phyloP scores from a whole-genome alignment of 257 asterid genomes.

The Solanum bulbocastanum region DNA sequence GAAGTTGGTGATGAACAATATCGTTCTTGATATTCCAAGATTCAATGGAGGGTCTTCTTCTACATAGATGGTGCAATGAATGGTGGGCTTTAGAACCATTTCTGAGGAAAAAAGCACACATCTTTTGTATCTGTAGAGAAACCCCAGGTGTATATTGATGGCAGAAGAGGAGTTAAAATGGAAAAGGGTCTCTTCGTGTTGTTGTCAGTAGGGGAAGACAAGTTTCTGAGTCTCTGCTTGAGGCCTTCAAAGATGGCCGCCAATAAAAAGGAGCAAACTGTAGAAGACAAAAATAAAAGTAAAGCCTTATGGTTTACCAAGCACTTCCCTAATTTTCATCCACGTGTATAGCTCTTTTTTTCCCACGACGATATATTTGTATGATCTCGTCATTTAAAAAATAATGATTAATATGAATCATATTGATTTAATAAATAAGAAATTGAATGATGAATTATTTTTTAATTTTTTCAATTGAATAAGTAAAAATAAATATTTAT shows the following conservation, averaged over 20 bases:
- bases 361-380: too few relatives aligned
- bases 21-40: conserved; percentile 4
- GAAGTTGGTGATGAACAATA: conserved; percentile 9
- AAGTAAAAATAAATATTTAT: too few relatives aligned
- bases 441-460: too few relatives aligned
- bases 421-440: too few relatives aligned
- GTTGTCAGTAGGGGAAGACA: not conserved
- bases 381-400: not conserved
- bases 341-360: not conserved
- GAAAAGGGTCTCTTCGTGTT: not conserved
- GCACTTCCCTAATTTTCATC: not conserved
- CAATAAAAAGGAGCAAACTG: not conserved
- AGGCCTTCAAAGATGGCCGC: not conserved
- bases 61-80: not conserved
- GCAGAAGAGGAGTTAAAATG: not conserved
- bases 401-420: too few relatives aligned
- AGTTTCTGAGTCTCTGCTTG: not conserved
- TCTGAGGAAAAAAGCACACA: not conserved
- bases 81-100: not conserved
- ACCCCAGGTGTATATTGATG: not conserved
- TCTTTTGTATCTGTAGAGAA: not conserved
- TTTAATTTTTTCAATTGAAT: too few relatives aligned
- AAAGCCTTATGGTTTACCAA: not conserved
- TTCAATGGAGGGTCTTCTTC: not conserved
- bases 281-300: not conserved